Percentiles rank a stretch among this genome's conserved stretches.
phyloP scores from a whole-genome alignment of 371 early-diverging fungal species.

The Saksenaea vasiformis region DNA sequence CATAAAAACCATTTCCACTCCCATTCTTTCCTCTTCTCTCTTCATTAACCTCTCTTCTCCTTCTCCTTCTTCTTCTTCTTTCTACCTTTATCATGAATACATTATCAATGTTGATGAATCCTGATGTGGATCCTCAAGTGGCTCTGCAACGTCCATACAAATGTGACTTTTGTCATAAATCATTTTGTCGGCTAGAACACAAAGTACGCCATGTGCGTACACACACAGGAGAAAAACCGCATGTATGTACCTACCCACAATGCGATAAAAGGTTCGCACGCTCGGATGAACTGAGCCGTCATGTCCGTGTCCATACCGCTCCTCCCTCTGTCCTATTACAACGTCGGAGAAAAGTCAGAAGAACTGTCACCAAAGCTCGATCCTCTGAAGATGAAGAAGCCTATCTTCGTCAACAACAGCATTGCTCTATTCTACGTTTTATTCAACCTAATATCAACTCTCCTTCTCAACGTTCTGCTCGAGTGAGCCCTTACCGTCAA shows the following conservation, averaged over 20 bases:
- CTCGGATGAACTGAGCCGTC: conserved; percentile 85
- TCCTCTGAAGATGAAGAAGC: conserved; percentile 38
- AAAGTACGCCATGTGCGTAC: conserved; percentile 84
- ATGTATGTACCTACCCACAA: conserved; percentile 67
- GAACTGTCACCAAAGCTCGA: conserved; percentile 16
- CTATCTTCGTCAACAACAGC: conserved; percentile 40
- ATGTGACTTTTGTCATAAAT: conserved; percentile 75
- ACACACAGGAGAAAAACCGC: conserved; percentile 89
- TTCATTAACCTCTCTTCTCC: neutral
- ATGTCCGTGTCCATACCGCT: conserved; percentile 63
- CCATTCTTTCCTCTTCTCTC: neutral
- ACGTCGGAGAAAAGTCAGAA: conserved; percentile 19
- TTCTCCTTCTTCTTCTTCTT: neutral
- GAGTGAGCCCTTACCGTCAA: conserved; percentile 23
- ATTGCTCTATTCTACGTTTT: conserved; percentile 46
- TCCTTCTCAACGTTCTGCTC: conserved; percentile 4
- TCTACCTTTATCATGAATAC: neutral
- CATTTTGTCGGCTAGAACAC: conserved; percentile 77
- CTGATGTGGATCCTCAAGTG: conserved; percentile 13
- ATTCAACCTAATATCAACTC: conserved; percentile 26
- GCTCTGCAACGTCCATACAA: conserved; percentile 69
- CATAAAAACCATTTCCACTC: neutral
- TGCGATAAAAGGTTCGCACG: conserved; percentile 85
- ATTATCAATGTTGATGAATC: conserved; percentile 4
- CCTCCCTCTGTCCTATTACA: conserved; percentile 30